Evolutionary conservation across 371 early-diverging fungal species (phyloP).

Genomic region (Mucor velutinosus): DNA sequence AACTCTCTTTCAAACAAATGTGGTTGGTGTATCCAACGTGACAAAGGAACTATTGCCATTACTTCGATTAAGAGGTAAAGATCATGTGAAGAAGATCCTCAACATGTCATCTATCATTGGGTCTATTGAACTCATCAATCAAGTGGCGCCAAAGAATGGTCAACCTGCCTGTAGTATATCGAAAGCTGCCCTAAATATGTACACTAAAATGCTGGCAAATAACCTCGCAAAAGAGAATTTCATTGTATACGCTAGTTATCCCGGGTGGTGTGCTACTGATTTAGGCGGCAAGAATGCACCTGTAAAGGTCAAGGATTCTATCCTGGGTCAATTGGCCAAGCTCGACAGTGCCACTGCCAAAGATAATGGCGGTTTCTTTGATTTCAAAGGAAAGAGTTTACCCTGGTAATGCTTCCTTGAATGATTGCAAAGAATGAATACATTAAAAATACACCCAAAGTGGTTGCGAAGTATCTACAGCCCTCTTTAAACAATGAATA

Average conservation of each 20-base stretch:
- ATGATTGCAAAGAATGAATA: no score
- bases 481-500: no score
- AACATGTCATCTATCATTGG: conserved; percentile 26
- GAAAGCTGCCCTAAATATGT: conserved; percentile 27
- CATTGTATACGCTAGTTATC: conserved; percentile 20
- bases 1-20: conserved; percentile 23
- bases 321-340: conserved; percentile 8
- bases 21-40: conserved; percentile 12
- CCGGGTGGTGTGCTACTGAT: conserved; percentile 32
- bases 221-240: conserved; percentile 22
- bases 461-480: no score
- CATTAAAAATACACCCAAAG: no score
- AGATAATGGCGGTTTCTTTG: conserved; percentile 13
- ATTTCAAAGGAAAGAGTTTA: conserved; percentile 13
- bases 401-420: conserved; percentile 15
- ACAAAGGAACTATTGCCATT: conserved; percentile 26
- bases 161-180: conserved; percentile 19
- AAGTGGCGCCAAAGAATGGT: neutral
- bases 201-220: conserved; percentile 12
- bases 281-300: conserved; percentile 20
- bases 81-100: conserved; percentile 22
- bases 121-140: neutral
- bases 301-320: conserved; percentile 8
- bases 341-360: conserved; percentile 9
- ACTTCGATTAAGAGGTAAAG: conserved; percentile 22